Evolutionary conservation across 257 asterid species (phyloP).

Genomic region (Petrea volubilis): DNA sequence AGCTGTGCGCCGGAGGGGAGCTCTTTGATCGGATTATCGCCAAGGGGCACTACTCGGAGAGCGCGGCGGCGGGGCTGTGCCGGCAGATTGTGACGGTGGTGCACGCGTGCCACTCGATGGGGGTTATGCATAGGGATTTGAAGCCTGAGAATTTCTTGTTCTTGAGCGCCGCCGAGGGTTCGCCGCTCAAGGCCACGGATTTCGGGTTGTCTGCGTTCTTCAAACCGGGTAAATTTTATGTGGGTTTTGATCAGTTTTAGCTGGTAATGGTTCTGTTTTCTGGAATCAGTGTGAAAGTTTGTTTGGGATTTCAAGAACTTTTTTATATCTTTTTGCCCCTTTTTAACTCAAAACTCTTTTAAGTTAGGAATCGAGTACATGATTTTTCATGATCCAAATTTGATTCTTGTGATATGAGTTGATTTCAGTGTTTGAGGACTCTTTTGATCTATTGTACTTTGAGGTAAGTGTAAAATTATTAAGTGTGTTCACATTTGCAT

Average conservation of each 20-base stretch:
- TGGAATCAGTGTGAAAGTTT: neutral
- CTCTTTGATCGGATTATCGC: constrained; percentile 80
- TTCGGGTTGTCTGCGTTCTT: constrained; percentile 77
- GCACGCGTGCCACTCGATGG: constrained; percentile 84
- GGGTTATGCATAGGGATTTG: constrained; percentile 86
- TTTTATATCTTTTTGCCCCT: neutral
- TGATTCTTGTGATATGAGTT: neutral
- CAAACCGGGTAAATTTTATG: constrained; percentile 54
- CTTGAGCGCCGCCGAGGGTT: constrained; percentile 53
- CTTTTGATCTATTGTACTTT: too few species aligned
- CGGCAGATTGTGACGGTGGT: constrained; percentile 86
- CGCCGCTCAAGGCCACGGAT: constrained; percentile 86
- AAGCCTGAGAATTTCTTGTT: constrained; percentile 86
- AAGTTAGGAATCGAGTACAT: neutral
- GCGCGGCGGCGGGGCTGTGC: constrained; percentile 94
- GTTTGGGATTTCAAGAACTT: neutral
- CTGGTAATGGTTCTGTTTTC: neutral
- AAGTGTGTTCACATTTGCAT: too few species aligned
- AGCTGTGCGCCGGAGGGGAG: constrained; percentile 89
- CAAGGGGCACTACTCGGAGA: constrained; percentile 86
- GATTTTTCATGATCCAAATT: neutral
- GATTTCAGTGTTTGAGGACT: neutral
- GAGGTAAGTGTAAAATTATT: too few species aligned
- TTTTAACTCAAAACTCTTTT: neutral
- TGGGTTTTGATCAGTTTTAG: neutral